Evolutionary conservation across 495 filamentous ascomycete genomes (phyloP), one percentile per base, ranked within the genome.

Genomic region (Physcia stellaris): DNA sequence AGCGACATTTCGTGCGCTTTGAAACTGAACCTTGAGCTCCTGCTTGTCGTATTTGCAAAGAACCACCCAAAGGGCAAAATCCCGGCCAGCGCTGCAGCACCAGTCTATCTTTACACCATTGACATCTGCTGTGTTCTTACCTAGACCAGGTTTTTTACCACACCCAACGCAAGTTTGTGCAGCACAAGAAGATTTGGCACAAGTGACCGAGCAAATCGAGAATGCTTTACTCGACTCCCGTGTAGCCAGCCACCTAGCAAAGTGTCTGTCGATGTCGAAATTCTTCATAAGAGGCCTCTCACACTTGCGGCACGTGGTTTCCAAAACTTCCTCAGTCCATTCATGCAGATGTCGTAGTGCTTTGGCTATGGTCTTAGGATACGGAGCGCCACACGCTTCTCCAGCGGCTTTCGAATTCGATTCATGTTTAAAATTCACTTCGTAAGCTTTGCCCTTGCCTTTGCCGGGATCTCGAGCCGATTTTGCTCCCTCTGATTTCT

Each of bases 141-240:
- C 38, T 1, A 9, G 10, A n/a, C 22, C 18, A 34, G 28, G 15
- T 23, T 30, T 13, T 4, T 32, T 23, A 6, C 17, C 38, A 41
- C 38, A 41, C 15, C 18, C 38, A 9, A 41, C 18, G 16, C 38
- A 41, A 16, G 38, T 41, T 9, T 15, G 32, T 3, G 38, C 38
- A 4, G 28, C 19, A 19, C 38, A 41, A 24, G 16, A 10, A 24
- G 28, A 41, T 17, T 32, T 33, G 28, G 20, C 12, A 21, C 6
- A 27, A 15, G 26, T 22, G 18, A 19, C 16, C 11, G 16, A 33
- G 5, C 2, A n/a, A 5, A 12, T 35, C 13, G 17, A 17, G 4
- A 6, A 13, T 11, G 7, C 17, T 20, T 41, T 41, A n/a, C n/a
- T n/a, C n/a, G n/a, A n/a, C n/a, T n/a, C n/a, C n/a, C n/a, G n/a